phyloP scores from a whole-genome alignment of 2,329 filamentous ascomycete genomes.

The Dactylonectria estremocensis region DNA sequence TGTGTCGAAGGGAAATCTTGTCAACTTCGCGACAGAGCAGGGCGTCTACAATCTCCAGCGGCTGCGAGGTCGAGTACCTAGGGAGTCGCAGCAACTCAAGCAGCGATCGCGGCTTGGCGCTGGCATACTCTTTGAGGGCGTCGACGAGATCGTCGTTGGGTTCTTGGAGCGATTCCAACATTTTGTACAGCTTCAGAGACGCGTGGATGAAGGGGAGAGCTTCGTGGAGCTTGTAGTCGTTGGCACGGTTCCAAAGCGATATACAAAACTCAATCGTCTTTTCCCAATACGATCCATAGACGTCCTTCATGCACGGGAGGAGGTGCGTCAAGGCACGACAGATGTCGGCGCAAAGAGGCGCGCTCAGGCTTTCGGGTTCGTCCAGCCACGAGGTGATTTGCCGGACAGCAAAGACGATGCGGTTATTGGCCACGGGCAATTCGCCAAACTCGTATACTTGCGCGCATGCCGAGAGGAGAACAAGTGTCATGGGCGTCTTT shows the following conservation, averaged over 20 bases:
- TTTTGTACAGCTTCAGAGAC: conserved; percentile 79
- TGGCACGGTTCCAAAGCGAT: conserved; percentile 68
- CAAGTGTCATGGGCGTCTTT: conserved; percentile 64
- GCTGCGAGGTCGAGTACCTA: conserved; percentile 68
- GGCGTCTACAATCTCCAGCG: conserved; percentile 82
- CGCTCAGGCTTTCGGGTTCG: conserved; percentile 60
- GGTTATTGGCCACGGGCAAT: conserved; percentile 74
- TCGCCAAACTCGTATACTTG: conserved; percentile 66
- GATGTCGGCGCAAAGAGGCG: conserved; percentile 64
- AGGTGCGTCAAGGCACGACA: conserved; percentile 73
- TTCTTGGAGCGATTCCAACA: conserved; percentile 76
- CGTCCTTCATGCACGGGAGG: conserved; percentile 81
- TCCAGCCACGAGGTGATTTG: conserved; percentile 82
- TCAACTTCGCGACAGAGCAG: conserved; percentile 79
- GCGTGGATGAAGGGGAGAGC: conserved; percentile 77
- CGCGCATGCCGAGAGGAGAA: conserved; percentile 69
- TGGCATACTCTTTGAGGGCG: conserved; percentile 74
- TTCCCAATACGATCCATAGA: conserved; percentile 93
- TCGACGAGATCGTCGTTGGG: conserved; percentile 91
- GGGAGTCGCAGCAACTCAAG: conserved; percentile 74
- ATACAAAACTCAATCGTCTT: conserved; percentile 72
- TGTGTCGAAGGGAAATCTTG: conserved; percentile 72
- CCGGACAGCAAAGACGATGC: conserved; percentile 86
- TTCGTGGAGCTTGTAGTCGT: conserved; percentile 59
- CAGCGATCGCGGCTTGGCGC: conserved; percentile 70